Evolutionary conservation across 495 filamentous ascomycete genomes (phyloP).

Genomic region (Neurospora sp.): DNA sequence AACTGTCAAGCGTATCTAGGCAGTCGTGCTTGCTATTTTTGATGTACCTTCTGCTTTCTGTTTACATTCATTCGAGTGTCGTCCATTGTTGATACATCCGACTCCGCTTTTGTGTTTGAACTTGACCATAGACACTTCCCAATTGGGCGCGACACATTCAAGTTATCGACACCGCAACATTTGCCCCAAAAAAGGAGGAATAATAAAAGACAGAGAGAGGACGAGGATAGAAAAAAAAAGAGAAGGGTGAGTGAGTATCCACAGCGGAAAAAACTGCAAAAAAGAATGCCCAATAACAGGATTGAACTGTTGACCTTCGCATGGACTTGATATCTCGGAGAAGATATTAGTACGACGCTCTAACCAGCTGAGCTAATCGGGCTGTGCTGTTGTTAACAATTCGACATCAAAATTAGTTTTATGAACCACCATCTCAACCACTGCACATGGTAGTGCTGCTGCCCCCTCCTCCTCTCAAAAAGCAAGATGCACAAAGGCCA

Average conservation of each 20-base stretch:
- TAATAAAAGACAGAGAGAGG: background rate
- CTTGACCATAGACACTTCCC: background rate
- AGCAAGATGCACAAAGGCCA: background rate
- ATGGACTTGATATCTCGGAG: background rate
- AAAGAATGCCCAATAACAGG: background rate
- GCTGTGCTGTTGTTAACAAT: background rate
- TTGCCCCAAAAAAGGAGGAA: background rate
- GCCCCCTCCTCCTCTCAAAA: background rate
- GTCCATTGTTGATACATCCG: background rate
- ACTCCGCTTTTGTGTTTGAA: background rate
- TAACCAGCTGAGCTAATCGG: background rate
- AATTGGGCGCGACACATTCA: background rate
- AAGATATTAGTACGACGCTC: background rate
- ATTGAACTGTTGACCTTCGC: background rate
- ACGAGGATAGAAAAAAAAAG: background rate
- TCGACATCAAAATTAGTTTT: rapidly evolving
- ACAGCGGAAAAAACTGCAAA: background rate
- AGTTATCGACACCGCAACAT: background rate
- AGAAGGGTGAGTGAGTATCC: background rate
- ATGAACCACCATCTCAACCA: background rate
- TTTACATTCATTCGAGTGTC: background rate
- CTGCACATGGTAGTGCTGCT: background rate
- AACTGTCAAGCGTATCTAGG: background rate
- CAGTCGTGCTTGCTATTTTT: background rate
- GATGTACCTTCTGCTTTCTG: background rate